Evolutionary conservation across 1,284 basidiomycete species (phyloP).

Genomic region (Cutaneotrichosporon cavernicola): DNA sequence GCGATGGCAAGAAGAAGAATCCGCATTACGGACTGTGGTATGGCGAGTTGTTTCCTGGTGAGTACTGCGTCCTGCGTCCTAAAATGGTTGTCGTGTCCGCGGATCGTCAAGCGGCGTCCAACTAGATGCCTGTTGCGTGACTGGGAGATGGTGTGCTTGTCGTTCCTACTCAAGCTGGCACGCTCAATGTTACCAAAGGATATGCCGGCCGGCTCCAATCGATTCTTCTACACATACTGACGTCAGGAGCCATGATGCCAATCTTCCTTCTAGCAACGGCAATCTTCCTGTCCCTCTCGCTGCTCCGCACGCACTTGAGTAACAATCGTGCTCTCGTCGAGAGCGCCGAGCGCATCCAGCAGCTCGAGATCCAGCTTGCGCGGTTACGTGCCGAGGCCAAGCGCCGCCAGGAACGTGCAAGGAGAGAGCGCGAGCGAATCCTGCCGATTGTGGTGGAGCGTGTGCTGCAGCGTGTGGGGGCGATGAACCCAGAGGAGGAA

Average conservation of each 20-base stretch:
- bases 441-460: slow-evolving; percentile 48
- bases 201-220: not conserved
- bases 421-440: slow-evolving; percentile 45
- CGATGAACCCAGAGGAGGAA: slow-evolving; percentile 32
- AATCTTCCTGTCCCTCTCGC: slow-evolving; percentile 48
- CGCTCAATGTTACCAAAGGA: not conserved
- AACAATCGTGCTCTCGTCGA: slow-evolving; percentile 44
- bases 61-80: slow-evolving; percentile 15
- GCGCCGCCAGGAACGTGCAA: slow-evolving; percentile 35
- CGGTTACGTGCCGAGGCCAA: slow-evolving; percentile 33
- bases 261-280: slow-evolving; percentile 50
- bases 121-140: not conserved
- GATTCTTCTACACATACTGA: slow-evolving; percentile 3
- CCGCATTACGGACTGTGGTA: slow-evolving; percentile 43
- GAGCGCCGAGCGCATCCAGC: slow-evolving; percentile 38
- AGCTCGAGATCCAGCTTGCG: slow-evolving; percentile 45
- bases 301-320: slow-evolving; percentile 45
- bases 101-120: not conserved
- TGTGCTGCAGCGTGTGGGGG: slow-evolving; percentile 47
- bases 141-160: not conserved
- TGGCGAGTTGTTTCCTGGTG: slow-evolving; percentile 46
- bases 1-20: slow-evolving; percentile 18
- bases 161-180: not conserved
- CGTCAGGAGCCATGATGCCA: slow-evolving; percentile 49
- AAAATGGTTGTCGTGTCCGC: not conserved